phyloP scores from a whole-genome alignment of 2,329 filamentous ascomycete species.

The Penicillium sp. region DNA sequence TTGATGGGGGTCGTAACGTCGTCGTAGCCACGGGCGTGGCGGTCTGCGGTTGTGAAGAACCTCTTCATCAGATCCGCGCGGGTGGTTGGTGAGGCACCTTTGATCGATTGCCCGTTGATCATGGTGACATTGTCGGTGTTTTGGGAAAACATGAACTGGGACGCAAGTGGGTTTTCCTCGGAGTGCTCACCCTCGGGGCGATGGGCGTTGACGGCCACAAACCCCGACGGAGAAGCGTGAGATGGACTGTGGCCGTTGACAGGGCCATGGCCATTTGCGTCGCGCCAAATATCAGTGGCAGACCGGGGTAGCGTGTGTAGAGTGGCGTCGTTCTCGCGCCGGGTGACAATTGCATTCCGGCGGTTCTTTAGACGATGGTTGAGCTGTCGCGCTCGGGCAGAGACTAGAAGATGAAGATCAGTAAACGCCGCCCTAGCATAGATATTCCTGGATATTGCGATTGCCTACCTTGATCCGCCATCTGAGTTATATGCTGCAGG shows the following conservation, averaged over 20 bases:
- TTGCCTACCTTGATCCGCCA: slow-evolving; percentile 70
- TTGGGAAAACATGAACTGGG: slow-evolving; percentile 44
- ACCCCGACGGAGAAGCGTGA: slow-evolving; percentile 54
- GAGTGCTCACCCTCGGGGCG: slow-evolving; percentile 39
- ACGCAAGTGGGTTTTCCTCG: slow-evolving; percentile 34
- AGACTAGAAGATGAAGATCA: slow-evolving; percentile 49
- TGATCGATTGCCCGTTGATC: slow-evolving; percentile 51
- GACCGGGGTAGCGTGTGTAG: slow-evolving; percentile 35
- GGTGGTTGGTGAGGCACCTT: slow-evolving; percentile 58
- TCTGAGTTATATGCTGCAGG: slow-evolving; percentile 73
- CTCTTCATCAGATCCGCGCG: slow-evolving; percentile 64
- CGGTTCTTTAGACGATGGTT: slow-evolving; percentile 78
- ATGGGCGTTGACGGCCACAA: slow-evolving; percentile 61
- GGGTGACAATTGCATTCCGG: slow-evolving; percentile 69
- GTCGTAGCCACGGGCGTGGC: slow-evolving; percentile 45
- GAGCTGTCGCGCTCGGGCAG: slow-evolving; percentile 72
- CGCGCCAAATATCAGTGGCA: slow-evolving; percentile 41
- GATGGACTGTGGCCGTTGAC: slow-evolving; percentile 27
- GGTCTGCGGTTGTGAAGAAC: slow-evolving; percentile 63
- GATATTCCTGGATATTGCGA: background rate
- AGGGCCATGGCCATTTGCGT: slow-evolving; percentile 33
- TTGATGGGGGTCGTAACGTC: slow-evolving; percentile 28
- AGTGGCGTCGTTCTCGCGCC: slow-evolving; percentile 53
- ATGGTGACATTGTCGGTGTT: slow-evolving; percentile 51
- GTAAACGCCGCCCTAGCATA: background rate